Evolutionary conservation across 2,329 filamentous ascomycete species (phyloP), one percentile per base, ranked within the genome.

Genomic region (Hymenoscyphus fraxineus): DNA sequence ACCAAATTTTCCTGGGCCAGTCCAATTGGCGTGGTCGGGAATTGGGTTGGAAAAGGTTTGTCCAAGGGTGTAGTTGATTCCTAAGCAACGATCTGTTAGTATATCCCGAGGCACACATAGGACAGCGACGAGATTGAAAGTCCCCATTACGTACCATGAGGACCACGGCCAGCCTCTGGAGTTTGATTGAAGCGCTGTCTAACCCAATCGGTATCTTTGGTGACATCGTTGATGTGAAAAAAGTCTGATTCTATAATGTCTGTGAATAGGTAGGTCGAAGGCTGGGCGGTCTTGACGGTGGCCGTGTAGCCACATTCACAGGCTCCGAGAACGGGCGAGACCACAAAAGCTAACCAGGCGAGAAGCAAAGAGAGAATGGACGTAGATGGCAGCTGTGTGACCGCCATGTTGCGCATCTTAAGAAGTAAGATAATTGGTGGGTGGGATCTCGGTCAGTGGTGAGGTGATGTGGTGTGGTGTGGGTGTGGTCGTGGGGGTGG

Each of bases 291-390:
- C 47, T 40, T 39, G 15, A 80, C 76, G 66, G 78, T 79, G 56
- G 88, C 76, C 2, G 82, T 82, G 75, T 92, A 93, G 60, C 90
- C 91, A 73, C 91, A 94, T 71, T 90, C 85, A 77, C 91, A 93
- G 66, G 82, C 80, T 5, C 82, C 81, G 13, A 68, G 54, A 44
- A 70, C 72, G 9, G 66, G 63, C 19, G 15, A 57, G 35, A 32
- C 54, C 7, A 67, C 61, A 38, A 55, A 66, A 41, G 27, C 22
- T 31, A 63, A 58, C 40, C 13, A n/a, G 6, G 55, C 31, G 15
- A 57, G 15, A 22, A 54, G 47, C 2, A 54, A 27, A 22, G 47
- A 54, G n/a, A 54, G 22, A 27, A 54, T 4, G 13, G 47, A 19
- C 22, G 47, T 27, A 13, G 47, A 22, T 10, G 47, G n/a, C n/a